Conservation (phyloP, 2,329 filamentous ascomycete genomes). For the Pseudonectria foliicola region DNA sequence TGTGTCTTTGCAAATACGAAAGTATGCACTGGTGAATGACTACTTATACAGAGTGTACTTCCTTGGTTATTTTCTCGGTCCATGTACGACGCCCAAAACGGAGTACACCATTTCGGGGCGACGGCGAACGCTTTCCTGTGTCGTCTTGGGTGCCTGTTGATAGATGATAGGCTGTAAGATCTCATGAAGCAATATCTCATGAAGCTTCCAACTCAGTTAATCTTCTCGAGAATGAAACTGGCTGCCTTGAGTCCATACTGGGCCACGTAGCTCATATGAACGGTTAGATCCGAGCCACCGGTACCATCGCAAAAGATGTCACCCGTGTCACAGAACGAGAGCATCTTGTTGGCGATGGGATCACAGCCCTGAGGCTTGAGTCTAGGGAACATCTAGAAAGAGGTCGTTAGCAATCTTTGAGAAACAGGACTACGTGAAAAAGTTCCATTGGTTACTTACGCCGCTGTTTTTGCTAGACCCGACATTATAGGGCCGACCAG, state of each 20-base stretch:
- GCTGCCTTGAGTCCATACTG: slow-evolving; percentile 20
- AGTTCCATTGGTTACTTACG: slow-evolving; percentile 5
- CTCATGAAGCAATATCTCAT: not conserved
- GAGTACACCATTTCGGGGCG: too few species aligned
- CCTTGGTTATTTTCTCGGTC: too few species aligned
- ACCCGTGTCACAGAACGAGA: slow-evolving; percentile 13
- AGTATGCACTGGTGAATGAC: too few species aligned
- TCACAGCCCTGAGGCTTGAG: slow-evolving; percentile 8
- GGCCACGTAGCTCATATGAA: slow-evolving; percentile 12
- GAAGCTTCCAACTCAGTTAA: not conserved
- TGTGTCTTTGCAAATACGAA: too few species aligned
- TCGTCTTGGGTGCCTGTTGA: too few species aligned
- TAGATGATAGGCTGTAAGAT: not conserved
- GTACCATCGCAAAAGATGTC: slow-evolving; percentile 11
- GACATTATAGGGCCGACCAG: slow-evolving; percentile 11
- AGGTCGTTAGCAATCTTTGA: too few species aligned
- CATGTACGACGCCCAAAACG: too few species aligned
- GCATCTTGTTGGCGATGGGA: slow-evolving; percentile 3
- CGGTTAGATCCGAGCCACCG: slow-evolving; percentile 6
- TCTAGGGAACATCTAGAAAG: slow-evolving; percentile 13
- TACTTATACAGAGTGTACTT: too few species aligned
- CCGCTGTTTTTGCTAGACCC: slow-evolving; percentile 12
- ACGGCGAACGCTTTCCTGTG: too few species aligned
- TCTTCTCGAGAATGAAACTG: slow-evolving; percentile 22
- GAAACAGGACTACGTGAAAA: too few species aligned